Evolutionary conservation across 106 monocot species (phyloP), one percentile per base, ranked within the genome.

Genomic region (Posidonia australis): DNA sequence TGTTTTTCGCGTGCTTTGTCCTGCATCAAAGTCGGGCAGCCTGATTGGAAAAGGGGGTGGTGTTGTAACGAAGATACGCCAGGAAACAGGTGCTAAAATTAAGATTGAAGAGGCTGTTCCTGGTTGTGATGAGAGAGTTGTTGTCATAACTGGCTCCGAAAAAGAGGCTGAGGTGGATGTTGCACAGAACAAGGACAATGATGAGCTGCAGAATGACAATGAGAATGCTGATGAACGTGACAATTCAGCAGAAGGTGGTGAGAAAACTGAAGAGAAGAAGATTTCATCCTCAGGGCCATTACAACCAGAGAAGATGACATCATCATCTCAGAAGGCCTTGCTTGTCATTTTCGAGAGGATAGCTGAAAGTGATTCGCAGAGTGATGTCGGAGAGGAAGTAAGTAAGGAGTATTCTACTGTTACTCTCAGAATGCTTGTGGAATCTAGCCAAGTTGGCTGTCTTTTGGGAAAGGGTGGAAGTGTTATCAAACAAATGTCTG

Each of bases 41-140:
- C 48, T 90, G 16, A 89, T 96, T 70, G 96, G 96, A n/a, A 90
- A 90, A 81, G 96, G 90, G 22, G 96, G 90, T 36, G 62, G 80
- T 17, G 78, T 90, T 70, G 70, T 96, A 42, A 64, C 82, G 47
- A 96, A 78, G 56, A 96, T 96, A 67, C 82, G 90, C 10, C 60
- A 87, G 24, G 86, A 90, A 46, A 87, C 90, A 18, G 80, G 90
- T 65, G 84, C 87, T 13, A 96, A 76, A 64, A 77, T 96, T 45
- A 84, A 62, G 53, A 82, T 96, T 44, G 90, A 96, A 59, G 90
- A 87, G 42, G 54, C 60, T 56, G 62, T 85, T 9, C 42, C 76
- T 30, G 90, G 96, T 45, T 96, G 87, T 60, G 80, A 87, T 16
- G 96, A 87, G 58, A 77, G 87, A 67, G 75, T 87, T 32, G 76